phyloP scores from a whole-genome alignment of 331 rosid genomes.

The Rhamnella rubrinervis region DNA sequence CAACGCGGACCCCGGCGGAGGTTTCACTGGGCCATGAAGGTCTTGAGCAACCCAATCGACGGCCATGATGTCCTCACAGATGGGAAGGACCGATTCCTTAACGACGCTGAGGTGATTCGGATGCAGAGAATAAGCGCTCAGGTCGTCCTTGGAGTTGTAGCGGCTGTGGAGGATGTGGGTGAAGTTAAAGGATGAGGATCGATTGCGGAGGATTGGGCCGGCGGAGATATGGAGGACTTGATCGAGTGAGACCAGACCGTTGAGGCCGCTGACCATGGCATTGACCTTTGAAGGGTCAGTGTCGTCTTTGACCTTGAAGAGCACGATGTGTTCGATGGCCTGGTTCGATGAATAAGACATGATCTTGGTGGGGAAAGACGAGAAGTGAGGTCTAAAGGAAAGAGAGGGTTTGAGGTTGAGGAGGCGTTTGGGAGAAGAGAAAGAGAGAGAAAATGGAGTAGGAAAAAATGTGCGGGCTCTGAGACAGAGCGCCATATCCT shows the following conservation, averaged over 20 bases:
- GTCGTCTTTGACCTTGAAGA: conserved; percentile 74
- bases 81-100: conserved; percentile 62
- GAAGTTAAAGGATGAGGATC: conserved; percentile 60
- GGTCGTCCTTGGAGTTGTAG: conserved; percentile 64
- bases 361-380: conserved; percentile 30
- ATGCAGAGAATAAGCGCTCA: conserved; percentile 50
- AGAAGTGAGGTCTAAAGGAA: conserved; percentile 23
- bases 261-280: conserved; percentile 55
- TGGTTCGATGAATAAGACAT: conserved; percentile 33
- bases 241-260: conserved; percentile 53
- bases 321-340: conserved; percentile 74
- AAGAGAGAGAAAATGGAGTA: conserved; percentile 26
- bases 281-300: conserved; percentile 58
- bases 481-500: conserved; percentile 20
- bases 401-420: conserved; percentile 6
- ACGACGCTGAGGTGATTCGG: conserved; percentile 69
- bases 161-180: conserved; percentile 90
- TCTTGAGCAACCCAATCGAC: conserved; percentile 70
- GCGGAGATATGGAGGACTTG: conserved; percentile 65
- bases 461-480: conserved; percentile 14
- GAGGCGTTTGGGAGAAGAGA: conserved; percentile 36
- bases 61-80: conserved; percentile 82
- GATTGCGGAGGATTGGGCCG: conserved; percentile 60
- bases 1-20: conserved; percentile 54
- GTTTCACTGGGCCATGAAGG: conserved; percentile 24